Base-by-base conservation (phyloP, 805 yeast genomes). In the Saccharomycopsis oosterbeekiorum region DNA sequence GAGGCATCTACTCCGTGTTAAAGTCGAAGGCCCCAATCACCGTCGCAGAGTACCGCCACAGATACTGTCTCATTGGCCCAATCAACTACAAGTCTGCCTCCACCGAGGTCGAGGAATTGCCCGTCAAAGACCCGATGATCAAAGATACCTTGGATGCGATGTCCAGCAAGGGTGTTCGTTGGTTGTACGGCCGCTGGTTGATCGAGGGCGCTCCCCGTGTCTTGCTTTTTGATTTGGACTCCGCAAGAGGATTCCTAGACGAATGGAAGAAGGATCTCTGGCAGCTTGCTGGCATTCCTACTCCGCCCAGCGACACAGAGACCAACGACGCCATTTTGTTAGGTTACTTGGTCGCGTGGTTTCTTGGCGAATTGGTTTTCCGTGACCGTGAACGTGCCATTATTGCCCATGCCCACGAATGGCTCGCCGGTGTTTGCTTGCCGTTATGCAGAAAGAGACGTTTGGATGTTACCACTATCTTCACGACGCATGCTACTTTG, bases 191-290 rank as follows among this genome's bases (percentile, higher is more conserved):
- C 56, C 81, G 97, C 62, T 93, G 99, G 99, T 81, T 93, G 68
- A 91, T 93, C 68, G 99, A 94, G 71, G 97, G 98, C 19, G 97
- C 98, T 0, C 99, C 99, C 24, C 76, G 96, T 59, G 98, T 94
- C 26, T 76, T 93, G 55, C 76, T 93, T 56, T 94, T 94, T 68
- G 98, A 93, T 71, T 79, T 90, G 63, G 83, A 85, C 58, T 86
- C 96, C 14, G 96, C 93, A 2, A 68, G 75, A 60, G 76, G 76
- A 42, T 81, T 80, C 70, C 77, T 93, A 67, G 86, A 88, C 70
- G 98, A 94, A 70, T 93, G 98, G 99, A 93, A 91, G 73, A 74
- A 89, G 0, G 98, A 93, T 72, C 75, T 93, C 63, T 93, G 99
- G 99, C 82, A 83, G 62, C 76, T 84, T 53, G 92, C 93, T 10